A percentile compares a stretch with the other conserved stretches of the same genome.
These are phyloP conservation scores for Lepidopterella palustris DNA, from an alignment of 495 filamentous ascomycete genomes.

Conservation along the genomic window DNA sequence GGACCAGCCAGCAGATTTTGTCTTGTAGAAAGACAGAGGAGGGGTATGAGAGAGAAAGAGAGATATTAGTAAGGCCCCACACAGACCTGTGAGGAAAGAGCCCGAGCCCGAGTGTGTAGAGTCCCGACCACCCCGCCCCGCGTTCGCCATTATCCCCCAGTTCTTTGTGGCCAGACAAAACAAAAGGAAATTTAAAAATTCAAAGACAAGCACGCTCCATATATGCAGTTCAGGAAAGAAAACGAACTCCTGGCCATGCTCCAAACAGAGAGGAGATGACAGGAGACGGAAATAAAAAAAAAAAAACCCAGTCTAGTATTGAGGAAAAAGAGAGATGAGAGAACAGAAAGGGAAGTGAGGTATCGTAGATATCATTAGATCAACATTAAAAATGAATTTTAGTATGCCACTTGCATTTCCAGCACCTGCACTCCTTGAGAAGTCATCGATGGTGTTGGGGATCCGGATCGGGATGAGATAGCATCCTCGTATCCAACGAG, in stretches of 20 bases:
- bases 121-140: constrained; percentile 13
- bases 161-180: constrained; percentile 7
- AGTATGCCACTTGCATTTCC: constrained; percentile 37
- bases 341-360: not conserved
- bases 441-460: constrained; percentile 32
- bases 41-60: constrained; percentile 18
- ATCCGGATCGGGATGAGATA: constrained; percentile 33
- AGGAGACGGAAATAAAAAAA: constrained; percentile 9
- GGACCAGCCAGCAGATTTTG: constrained; percentile 23
- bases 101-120: constrained; percentile 27
- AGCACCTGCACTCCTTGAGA: constrained; percentile 29
- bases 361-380: constrained; percentile 18
- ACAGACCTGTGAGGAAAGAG: constrained; percentile 14
- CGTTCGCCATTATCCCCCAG: constrained; percentile 17
- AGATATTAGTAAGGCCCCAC: constrained; percentile 26
- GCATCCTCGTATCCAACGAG: constrained; percentile 89
- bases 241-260: constrained; percentile 28
- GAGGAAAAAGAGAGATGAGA: not conserved
- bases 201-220: constrained; percentile 5
- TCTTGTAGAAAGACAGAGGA: constrained; percentile 9
- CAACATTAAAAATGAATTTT: constrained; percentile 7
- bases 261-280: constrained; percentile 27
- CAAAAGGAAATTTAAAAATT: constrained; percentile 10
- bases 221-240: constrained; percentile 18
- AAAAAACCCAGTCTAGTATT: constrained; percentile 25